These are phyloP conservation scores for Podospora anserina DNA, from an alignment of 495 filamentous ascomycete genomes.

Conservation along the genomic window DNA sequence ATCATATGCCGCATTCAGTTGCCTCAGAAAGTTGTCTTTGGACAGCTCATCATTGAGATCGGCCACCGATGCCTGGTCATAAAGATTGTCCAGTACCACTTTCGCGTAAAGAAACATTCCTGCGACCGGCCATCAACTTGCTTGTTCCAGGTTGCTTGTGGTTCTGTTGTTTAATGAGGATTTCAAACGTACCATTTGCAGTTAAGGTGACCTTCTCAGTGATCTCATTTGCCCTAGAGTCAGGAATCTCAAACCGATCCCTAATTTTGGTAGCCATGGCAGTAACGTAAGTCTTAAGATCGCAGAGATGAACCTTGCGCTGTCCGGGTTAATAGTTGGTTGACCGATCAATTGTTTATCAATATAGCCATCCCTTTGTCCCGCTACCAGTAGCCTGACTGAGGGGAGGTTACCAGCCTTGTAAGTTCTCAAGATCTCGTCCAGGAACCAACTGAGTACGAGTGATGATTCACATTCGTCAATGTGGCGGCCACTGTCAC, in stretches of 20 bases:
- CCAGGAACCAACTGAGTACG: not conserved
- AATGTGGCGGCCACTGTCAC: not conserved
- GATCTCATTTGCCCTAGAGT: not conserved
- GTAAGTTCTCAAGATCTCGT: not conserved
- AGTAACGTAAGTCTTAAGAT: not conserved
- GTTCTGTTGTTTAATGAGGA: no score
- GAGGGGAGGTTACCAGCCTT: not conserved
- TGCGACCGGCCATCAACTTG: not conserved
- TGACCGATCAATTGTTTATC: not conserved
- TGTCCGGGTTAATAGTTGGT: not conserved
- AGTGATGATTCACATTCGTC: not conserved
- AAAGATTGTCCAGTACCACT: slow-evolving; percentile 5
- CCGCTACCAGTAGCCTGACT: not conserved
- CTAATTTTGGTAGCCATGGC: not conserved
- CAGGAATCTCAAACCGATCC: not conserved
- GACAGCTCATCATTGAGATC: slow-evolving; percentile 6
- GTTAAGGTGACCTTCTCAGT: not conserved
- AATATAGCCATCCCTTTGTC: not conserved
- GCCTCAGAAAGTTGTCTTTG: not conserved
- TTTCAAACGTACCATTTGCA: not conserved
- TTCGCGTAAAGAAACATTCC: slow-evolving; percentile 15
- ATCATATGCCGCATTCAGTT: slow-evolving; percentile 7
- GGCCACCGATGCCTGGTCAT: not conserved
- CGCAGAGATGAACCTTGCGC: not conserved
- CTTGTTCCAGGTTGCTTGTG: no score